A percentile compares a stretch with the other conserved stretches of the same genome.
phyloP scores from a whole-genome alignment of 768 basidiomycete genomes.

The Agrocybe chaxingu region DNA sequence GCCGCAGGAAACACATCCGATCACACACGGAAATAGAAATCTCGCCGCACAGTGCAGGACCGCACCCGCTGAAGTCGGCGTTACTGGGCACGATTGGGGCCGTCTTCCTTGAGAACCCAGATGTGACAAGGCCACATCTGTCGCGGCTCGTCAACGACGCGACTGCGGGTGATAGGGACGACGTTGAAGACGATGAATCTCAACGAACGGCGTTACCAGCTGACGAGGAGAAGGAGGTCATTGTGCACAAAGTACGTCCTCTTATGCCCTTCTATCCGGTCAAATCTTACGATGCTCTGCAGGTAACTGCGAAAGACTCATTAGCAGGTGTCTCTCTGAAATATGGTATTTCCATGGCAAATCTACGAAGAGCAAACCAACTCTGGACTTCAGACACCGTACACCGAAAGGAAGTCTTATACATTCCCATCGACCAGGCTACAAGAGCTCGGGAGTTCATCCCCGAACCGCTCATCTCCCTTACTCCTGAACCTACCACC shows the following conservation, averaged over 20 bases:
- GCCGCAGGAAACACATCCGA: constrained; percentile 14
- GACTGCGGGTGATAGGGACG: constrained; percentile 25
- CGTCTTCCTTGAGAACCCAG: constrained; percentile 23
- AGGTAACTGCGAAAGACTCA: constrained; percentile 77
- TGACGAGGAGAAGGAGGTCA: constrained; percentile 47
- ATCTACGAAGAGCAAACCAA: constrained; percentile 85
- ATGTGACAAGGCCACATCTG: constrained; percentile 38
- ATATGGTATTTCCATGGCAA: constrained; percentile 82
- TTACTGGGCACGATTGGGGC: constrained; percentile 16
- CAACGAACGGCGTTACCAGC: constrained; percentile 10
- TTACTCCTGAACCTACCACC: constrained; percentile 20
- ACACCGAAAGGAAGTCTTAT: constrained; percentile 78
- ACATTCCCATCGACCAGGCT: constrained; percentile 70
- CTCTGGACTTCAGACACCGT: constrained; percentile 93
- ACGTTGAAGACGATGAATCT: constrained; percentile 13
- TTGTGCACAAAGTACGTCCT: constrained; percentile 54
- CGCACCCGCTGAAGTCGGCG: constrained; percentile 26
- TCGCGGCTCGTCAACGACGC: constrained; percentile 32
- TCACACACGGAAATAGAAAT: constrained; percentile 23
- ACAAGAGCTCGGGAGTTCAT: constrained; percentile 39
- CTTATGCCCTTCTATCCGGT: constrained; percentile 1
- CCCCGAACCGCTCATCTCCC: constrained; percentile 21
- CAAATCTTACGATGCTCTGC: constrained; percentile 4
- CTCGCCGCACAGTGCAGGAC: constrained; percentile 16
- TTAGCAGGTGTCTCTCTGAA: constrained; percentile 84